Evolutionary conservation across 371 early-diverging fungal genomes (phyloP).

Genomic region (Apophysomyces trapeziformis): DNA sequence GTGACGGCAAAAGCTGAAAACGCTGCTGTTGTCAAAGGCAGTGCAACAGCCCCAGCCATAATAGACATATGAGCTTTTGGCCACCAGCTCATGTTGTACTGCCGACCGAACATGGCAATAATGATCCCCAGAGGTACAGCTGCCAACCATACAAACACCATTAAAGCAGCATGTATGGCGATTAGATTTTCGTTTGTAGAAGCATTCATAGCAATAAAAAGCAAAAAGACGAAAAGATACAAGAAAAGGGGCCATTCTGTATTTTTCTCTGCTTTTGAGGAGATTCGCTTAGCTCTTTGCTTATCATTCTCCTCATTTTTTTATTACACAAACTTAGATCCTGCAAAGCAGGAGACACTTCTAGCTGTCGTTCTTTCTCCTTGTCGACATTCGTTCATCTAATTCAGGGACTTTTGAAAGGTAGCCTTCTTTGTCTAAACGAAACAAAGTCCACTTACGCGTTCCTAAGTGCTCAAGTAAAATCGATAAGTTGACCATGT

Average conservation of each 20-base stretch:
- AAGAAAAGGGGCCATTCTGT: neutral
- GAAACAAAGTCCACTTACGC: neutral
- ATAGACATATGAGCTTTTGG: conserved; percentile 40
- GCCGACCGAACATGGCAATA: conserved; percentile 35
- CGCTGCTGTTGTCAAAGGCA: conserved; percentile 33
- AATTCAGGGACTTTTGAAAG: neutral
- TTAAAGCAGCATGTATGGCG: conserved; percentile 30
- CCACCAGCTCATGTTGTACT: conserved; percentile 33
- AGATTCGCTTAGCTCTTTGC: neutral
- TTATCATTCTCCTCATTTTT: conserved; percentile 6
- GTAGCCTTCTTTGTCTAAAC: neutral
- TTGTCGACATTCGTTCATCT: neutral
- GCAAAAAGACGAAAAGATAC: conserved; percentile 8
- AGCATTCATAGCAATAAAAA: conserved; percentile 17
- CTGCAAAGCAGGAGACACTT: neutral
- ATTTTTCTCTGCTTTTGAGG: neutral
- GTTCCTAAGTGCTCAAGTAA: no score
- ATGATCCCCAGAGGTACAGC: conserved; percentile 38
- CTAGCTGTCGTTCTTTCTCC: neutral
- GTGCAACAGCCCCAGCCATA: conserved; percentile 31
- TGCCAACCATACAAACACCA: conserved; percentile 39
- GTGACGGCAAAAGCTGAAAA: conserved; percentile 25
- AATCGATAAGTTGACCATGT: no score
- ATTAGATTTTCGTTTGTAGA: conserved; percentile 19
- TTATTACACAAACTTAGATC: neutral